Conservation (phyloP, 495 filamentous ascomycete species). For the Neurospora tetrasperma region DNA sequence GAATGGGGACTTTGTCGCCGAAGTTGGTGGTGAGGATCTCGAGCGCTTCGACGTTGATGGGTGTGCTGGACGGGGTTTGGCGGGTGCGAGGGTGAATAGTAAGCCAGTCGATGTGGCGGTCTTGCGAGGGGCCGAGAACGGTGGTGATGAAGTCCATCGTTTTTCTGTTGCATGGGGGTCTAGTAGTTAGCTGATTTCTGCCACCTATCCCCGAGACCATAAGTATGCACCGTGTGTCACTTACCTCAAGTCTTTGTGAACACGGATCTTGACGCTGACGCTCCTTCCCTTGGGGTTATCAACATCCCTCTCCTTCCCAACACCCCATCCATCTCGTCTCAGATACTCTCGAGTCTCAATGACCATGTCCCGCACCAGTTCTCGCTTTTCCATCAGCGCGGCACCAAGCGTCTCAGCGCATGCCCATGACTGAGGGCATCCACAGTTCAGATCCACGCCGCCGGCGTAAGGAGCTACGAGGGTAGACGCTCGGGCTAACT, state of each 20-base stretch:
- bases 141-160: conserved; percentile 43
- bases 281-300: conserved; percentile 26
- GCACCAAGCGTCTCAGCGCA: conserved; percentile 52
- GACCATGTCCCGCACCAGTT: conserved; percentile 51
- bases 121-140: conserved; percentile 32
- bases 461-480: conserved; percentile 48
- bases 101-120: conserved; percentile 45
- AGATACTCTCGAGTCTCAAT: conserved; percentile 36
- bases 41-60: conserved; percentile 52
- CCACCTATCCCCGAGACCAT: neutral
- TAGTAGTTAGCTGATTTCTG: neutral
- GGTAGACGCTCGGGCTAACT: conserved; percentile 49
- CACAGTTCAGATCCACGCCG: conserved; percentile 60
- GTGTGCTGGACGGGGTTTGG: conserved; percentile 41
- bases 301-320: conserved; percentile 25
- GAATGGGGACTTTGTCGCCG: conserved; percentile 38
- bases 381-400: conserved; percentile 49
- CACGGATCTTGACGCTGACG: conserved; percentile 56
- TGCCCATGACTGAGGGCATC: conserved; percentile 61
- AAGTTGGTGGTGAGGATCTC: conserved; percentile 38
- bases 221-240: neutral
- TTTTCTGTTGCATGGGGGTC: conserved; percentile 11
- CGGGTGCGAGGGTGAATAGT: conserved; percentile 54
- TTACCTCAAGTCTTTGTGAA: conserved; percentile 48
- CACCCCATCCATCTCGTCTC: conserved; percentile 32